Evolutionary conservation across 1,139 yeast species (phyloP), one percentile per base, ranked within the genome.

Genomic region (Pichia sp.): DNA sequence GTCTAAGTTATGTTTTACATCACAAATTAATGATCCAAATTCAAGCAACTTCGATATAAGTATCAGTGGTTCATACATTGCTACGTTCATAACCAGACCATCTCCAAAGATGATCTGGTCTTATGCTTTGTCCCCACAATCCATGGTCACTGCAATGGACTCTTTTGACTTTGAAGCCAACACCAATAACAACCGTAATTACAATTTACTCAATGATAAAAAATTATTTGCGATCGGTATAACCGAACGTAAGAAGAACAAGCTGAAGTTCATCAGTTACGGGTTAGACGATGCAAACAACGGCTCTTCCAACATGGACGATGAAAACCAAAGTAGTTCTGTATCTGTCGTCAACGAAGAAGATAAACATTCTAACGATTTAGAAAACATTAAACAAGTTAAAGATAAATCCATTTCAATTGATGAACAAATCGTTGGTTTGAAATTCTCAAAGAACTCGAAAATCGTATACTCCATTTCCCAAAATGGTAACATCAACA

Each of bases 51-150:
- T 66, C 48, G 81, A 82, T 58, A 66, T 88, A 35, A 95, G 90
- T 40, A 76, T 88, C 33, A 83, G 94, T 22, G 89, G 87, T 50
- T 85, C 94, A 38, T 81, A 85, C 47, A 73, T 90, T 45, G 80
- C 88, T 18, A 79, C 83, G 48, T 85, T 83, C 61, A 71, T 85
- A 31, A 75, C 87, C 45, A 81, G 79, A 57, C 96, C 96, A 33
- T 81, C 94, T 12, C 96, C 96, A 14, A 85, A 81, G 59, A 69
- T 87, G 57, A 69, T 81, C 38, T 85, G 93, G 85, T 81, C 89
- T 1, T 76, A 78, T 59, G 79, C 93, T 5, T 71, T 86, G 35
- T 77, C 89, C 4, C 93, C 93, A 5, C 73, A 77, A 12, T 72
- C 79, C 24, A 54, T 67, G 1, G 75, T 84, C 8, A 55, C 58